Conservation (phyloP, 2,329 filamentous ascomycete species). For the Colletotrichum euphorbiae region DNA sequence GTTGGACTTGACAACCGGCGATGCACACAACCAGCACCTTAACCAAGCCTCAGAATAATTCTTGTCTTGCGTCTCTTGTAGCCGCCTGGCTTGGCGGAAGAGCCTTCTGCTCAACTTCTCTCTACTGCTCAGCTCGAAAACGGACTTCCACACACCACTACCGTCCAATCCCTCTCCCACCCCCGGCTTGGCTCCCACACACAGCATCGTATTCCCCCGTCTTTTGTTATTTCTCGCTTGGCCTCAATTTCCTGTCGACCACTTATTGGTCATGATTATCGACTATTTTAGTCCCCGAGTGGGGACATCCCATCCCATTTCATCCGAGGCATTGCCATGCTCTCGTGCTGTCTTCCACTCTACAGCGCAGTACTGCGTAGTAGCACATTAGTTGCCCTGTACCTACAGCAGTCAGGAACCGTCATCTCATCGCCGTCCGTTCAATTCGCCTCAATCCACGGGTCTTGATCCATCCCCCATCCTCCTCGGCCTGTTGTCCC, state of each 20-base stretch:
- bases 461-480: neutral
- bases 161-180: no score
- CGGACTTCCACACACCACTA: constrained; percentile 11
- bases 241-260: constrained; percentile 33
- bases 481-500: constrained; percentile 17
- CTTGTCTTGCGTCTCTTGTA: neutral
- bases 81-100: neutral
- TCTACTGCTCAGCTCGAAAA: neutral
- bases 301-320: constrained; percentile 22
- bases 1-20: neutral
- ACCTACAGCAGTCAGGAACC: constrained; percentile 28
- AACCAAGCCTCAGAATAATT: neutral
- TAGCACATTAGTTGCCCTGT: neutral
- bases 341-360: neutral
- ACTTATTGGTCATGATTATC: constrained; percentile 25
- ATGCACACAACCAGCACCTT: constrained; percentile 30
- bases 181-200: constrained; percentile 28
- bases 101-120: neutral
- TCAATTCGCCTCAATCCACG: constrained; percentile 1
- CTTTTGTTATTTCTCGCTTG: constrained; percentile 29
- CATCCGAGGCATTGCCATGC: constrained; percentile 29
- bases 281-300: constrained; percentile 8
- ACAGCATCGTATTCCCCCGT: constrained; percentile 30
- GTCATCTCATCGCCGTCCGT: constrained; percentile 23
- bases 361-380: neutral